Base-by-base conservation (phyloP, 1,284 basidiomycete species). In the Salmacisia buchloeana region DNA sequence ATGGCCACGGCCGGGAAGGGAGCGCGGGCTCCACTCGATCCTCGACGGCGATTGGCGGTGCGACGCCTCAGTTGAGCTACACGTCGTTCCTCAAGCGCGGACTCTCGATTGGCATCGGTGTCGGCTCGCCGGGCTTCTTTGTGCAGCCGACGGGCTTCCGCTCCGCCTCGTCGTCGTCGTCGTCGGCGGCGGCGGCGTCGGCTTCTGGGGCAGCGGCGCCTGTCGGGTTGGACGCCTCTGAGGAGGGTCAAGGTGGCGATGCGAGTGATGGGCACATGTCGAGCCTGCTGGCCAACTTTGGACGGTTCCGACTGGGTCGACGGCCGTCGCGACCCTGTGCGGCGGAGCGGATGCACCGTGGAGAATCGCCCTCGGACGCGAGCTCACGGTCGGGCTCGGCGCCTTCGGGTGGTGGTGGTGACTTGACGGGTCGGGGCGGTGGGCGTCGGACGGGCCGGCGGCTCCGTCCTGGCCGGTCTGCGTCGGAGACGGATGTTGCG, bases 71-170 rank as follows among this genome's bases (percentile, higher is more conserved):
- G 66, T 63, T 54, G 46, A 38, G 72, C 43, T 73, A 73, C 66
- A 63, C 67, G 23, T 67, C 71, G 2, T 64, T 79, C 34, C 62
- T 77, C 12, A 70, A 75, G 52, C 73, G 76, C 29, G 77, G 77
- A 3, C 63, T 79, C 4, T 71, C 69, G 33, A 74, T 79, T 25
- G 77, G 77, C 12, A 64, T 79, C 36, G 71, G 70, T n/a, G 74
- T 76, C 1, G 71, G 69, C 58, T 76, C 74, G 33, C 77, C 77
- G 1, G 77, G 77, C 0, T 79, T 79, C 67, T 69, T 77, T 39
- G 66, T 78, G 2, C 60, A 35, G 23, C 60, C 34, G 27, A 41
- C 60, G 45, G 25, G 13, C 29, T 34, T 27, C 3, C 25, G 49
- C 13, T 31, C 49, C 29, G 34, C 13, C 18, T 18, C 49, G 6